Evolutionary conservation across 305 asterid genomes (phyloP).

Genomic region (Solanum hybrid): DNA sequence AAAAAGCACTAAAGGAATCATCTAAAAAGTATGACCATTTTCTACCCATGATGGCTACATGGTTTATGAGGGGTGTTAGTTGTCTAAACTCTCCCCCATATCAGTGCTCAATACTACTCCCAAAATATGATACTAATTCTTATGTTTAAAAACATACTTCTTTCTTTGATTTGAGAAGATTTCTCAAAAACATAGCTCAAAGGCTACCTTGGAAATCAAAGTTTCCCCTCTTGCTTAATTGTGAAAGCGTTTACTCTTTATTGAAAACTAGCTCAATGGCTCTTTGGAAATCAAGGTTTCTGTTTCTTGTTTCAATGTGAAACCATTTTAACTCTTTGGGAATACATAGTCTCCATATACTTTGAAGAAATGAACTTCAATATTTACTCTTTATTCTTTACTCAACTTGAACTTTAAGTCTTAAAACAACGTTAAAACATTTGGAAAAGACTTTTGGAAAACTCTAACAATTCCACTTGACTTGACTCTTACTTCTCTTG

Average conservation of each 20-base stretch:
- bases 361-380: neutral
- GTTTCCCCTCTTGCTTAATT: neutral
- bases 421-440: too few relatives aligned
- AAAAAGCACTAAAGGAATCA: too few relatives aligned
- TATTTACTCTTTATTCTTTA: too few relatives aligned
- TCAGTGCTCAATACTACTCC: neutral
- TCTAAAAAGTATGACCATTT: too few relatives aligned
- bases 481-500: neutral
- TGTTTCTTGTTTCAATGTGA: too few relatives aligned
- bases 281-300: too few relatives aligned
- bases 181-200: neutral
- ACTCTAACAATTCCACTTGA: neutral
- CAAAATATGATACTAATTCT: neutral
- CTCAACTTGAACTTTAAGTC: neutral
- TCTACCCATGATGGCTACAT: too few relatives aligned
- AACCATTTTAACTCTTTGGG: too few relatives aligned
- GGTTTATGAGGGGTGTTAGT: too few relatives aligned
- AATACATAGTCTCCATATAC: neutral
- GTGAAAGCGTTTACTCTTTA: too few relatives aligned
- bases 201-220: neutral
- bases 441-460: neutral
- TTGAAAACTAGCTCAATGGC: too few relatives aligned
- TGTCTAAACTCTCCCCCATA: neutral
- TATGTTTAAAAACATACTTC: neutral
- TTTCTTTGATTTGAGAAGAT: too few relatives aligned